Evolutionary conservation across 1,284 basidiomycete species (phyloP).

Genomic region (Mycena sp.): DNA sequence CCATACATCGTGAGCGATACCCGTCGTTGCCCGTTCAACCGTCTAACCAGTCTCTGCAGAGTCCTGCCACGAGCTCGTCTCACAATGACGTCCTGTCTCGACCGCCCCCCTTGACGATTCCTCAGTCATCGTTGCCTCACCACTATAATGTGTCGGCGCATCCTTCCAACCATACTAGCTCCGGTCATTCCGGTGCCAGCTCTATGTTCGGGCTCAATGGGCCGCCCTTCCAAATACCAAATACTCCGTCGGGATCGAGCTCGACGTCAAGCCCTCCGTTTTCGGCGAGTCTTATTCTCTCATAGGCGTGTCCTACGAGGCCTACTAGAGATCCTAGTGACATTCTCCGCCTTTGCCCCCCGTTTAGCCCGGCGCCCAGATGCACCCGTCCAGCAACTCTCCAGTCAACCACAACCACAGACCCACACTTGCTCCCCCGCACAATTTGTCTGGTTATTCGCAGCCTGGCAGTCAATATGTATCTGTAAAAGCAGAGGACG

Average conservation of each 20-base stretch:
- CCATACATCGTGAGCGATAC: conserved; percentile 60
- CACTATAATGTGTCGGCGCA: conserved; percentile 47
- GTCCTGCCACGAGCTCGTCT: conserved; percentile 43
- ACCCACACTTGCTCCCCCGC: conserved; percentile 30
- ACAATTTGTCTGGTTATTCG: conserved; percentile 50
- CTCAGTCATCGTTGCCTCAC: conserved; percentile 53
- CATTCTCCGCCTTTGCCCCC: conserved; percentile 51
- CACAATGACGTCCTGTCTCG: conserved; percentile 57
- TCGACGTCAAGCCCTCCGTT: conserved; percentile 80
- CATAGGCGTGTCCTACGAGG: conserved; percentile 41
- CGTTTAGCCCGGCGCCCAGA: conserved; percentile 67
- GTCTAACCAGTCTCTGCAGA: conserved; percentile 51
- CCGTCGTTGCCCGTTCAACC: neutral
- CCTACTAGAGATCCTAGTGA: conserved; percentile 61
- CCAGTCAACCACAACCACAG: conserved; percentile 50
- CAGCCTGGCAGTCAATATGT: conserved; percentile 55
- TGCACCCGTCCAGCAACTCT: conserved; percentile 56
- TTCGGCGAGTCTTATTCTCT: conserved; percentile 79
- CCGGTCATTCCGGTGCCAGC: conserved; percentile 47
- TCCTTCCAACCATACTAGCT: conserved; percentile 49
- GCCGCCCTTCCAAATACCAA: conserved; percentile 69
- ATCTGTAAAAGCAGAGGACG: conserved; percentile 74
- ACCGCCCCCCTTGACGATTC: conserved; percentile 73
- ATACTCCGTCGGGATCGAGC: conserved; percentile 79
- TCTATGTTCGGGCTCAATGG: conserved; percentile 57